These are phyloP conservation scores for Tetrahymena borealis DNA, from an alignment of 73 alveolate genomes.

Conservation along the genomic window DNA sequence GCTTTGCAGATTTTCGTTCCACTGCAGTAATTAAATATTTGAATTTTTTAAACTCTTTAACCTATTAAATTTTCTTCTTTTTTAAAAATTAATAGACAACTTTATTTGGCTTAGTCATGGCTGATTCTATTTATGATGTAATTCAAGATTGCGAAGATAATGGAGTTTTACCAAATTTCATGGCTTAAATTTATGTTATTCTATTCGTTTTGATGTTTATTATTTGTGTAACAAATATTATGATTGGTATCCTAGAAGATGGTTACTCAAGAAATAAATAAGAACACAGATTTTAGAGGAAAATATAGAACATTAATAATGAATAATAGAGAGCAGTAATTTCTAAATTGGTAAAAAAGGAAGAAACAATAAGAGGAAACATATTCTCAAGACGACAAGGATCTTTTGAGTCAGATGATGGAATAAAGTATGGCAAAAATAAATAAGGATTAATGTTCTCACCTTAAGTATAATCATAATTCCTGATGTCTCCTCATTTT, in stretches of 20 bases:
- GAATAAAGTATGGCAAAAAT: neutral
- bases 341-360: neutral
- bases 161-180: neutral
- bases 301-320: neutral
- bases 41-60: no score
- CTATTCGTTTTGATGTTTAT: neutral
- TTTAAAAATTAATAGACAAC: no score
- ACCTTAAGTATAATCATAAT: neutral
- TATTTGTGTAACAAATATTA: neutral
- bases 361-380: neutral
- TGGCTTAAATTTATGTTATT: neutral
- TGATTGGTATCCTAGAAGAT: neutral
- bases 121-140: neutral
- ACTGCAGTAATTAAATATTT: neutral
- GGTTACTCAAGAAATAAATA: neutral
- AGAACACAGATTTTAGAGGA: neutral
- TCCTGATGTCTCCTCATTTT: neutral
- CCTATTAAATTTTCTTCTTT: no score
- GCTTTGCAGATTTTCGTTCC: neutral
- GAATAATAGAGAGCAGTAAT: neutral
- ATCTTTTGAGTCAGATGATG: neutral
- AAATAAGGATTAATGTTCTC: neutral
- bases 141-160: neutral
- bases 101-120: neutral
- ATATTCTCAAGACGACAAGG: neutral